A percentile compares a stretch with the other conserved stretches of the same genome.
Evolutionary conservation across 2,329 filamentous ascomycete genomes (phyloP).

Genomic region (Xylariaceae sp.): DNA sequence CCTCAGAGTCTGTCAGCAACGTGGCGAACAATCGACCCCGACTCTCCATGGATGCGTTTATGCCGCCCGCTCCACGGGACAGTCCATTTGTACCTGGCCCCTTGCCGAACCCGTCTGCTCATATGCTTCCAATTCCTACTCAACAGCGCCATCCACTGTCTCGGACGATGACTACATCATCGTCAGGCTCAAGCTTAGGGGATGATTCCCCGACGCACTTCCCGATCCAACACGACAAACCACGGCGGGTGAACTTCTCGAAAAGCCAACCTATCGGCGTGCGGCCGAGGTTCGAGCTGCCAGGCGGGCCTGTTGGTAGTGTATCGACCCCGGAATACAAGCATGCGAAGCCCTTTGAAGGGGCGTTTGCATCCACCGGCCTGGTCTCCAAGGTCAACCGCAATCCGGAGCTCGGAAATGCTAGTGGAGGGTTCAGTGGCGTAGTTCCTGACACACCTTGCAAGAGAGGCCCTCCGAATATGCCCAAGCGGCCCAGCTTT

Average conservation of each 20-base stretch:
- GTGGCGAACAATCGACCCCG: constrained; percentile 60
- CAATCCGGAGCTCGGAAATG: constrained; percentile 62
- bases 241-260: constrained; percentile 57
- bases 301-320: constrained; percentile 16
- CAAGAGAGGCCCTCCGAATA: constrained; percentile 55
- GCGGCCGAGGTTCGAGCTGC: constrained; percentile 23
- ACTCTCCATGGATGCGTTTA: constrained; percentile 72
- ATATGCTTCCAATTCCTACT: constrained; percentile 41
- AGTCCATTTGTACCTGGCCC: constrained; percentile 55
- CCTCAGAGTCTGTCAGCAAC: constrained; percentile 50
- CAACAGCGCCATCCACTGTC: constrained; percentile 74
- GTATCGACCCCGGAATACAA: constrained; percentile 78
- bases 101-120: constrained; percentile 49
- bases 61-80: constrained; percentile 59
- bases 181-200: constrained; percentile 69
- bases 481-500: constrained; percentile 44
- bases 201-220: constrained; percentile 64
- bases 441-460: constrained; percentile 92
- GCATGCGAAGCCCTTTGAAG: constrained; percentile 67
- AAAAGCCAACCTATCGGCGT: constrained; percentile 59
- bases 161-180: constrained; percentile 79
- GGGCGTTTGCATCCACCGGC: constrained; percentile 90
- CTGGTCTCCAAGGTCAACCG: constrained; percentile 92
- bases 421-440: constrained; percentile 45
- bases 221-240: constrained; percentile 49